Percentiles rank a stretch among this genome's conserved stretches.
These are phyloP conservation scores for Debaryomycetaceae sp. DNA, from an alignment of 1,139 yeast species.

Conservation along the genomic window DNA sequence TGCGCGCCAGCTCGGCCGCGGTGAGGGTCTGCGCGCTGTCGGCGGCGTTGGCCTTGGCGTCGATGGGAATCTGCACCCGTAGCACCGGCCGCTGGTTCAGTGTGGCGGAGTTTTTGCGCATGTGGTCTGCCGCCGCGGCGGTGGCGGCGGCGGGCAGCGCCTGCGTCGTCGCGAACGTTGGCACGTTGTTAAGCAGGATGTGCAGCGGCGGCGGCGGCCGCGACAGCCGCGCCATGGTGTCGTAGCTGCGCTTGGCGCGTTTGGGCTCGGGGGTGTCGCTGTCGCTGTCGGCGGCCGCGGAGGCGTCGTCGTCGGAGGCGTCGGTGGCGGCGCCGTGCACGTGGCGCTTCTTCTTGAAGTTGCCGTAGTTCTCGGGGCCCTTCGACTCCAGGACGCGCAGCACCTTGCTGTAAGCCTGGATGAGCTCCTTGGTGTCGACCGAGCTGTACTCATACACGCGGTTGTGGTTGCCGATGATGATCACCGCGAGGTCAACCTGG, in stretches of 20 bases:
- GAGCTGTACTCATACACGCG: slow-evolving; percentile 79
- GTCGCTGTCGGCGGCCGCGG: slow-evolving; percentile 24
- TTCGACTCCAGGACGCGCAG: slow-evolving; percentile 48
- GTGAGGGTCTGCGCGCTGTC: slow-evolving; percentile 37
- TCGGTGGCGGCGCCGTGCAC: slow-evolving; percentile 15
- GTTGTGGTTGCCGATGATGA: slow-evolving; percentile 82
- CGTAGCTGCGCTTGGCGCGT: slow-evolving; percentile 7
- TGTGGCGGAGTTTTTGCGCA: slow-evolving; percentile 11
- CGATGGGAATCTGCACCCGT: slow-evolving; percentile 49
- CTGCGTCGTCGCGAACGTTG: slow-evolving; percentile 21
- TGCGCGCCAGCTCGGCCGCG: slow-evolving; percentile 24
- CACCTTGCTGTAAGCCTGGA: slow-evolving; percentile 46
- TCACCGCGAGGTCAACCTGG: slow-evolving; percentile 88
- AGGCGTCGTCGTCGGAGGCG: slow-evolving; percentile 19
- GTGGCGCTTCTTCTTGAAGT: slow-evolving; percentile 32
- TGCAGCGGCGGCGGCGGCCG: slow-evolving; percentile 21
- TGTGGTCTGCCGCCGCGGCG: slow-evolving; percentile 10
- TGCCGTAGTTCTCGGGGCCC: slow-evolving; percentile 57
- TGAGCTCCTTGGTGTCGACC: slow-evolving; percentile 58
- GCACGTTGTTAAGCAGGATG: slow-evolving; percentile 25
- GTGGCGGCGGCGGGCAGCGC: slow-evolving; percentile 9
- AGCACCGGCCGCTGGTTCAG: slow-evolving; percentile 39
- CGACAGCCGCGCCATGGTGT: slow-evolving; percentile 2
- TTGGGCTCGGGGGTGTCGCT: slow-evolving; percentile 15
- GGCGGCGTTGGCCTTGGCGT: slow-evolving; percentile 21